These are phyloP conservation scores for Arachis stenosperma DNA, from an alignment of 306 rosid genomes.

Conservation along the genomic window DNA sequence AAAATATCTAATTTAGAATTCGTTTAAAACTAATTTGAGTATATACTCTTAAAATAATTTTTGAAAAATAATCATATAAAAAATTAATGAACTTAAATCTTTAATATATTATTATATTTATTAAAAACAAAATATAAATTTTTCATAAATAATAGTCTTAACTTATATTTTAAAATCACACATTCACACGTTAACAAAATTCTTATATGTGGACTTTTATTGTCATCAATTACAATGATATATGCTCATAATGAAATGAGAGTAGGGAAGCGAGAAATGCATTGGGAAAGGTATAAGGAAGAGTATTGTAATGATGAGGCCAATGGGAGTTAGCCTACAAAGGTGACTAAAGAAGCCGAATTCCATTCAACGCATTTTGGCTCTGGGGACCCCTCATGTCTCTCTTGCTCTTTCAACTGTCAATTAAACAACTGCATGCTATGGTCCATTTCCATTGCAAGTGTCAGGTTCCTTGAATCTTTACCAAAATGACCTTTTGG, in stretches of 20 bases:
- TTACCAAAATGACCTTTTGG: conserved; percentile 8
- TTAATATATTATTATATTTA: too few relatives aligned
- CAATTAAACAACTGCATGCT: conserved; percentile 27
- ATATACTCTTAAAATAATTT: too few relatives aligned
- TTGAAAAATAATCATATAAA: too few relatives aligned
- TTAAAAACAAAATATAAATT: too few relatives aligned
- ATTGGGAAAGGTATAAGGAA: conserved; percentile 35
- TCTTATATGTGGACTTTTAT: neutral
- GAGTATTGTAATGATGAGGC: conserved; percentile 43
- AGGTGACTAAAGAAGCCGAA: conserved; percentile 43
- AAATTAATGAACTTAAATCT: too few relatives aligned
- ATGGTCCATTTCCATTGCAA: conserved; percentile 24
- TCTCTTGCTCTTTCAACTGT: conserved; percentile 23
- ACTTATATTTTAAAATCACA: too few relatives aligned
- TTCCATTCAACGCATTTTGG: conserved; percentile 31
- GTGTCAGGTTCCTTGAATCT: conserved; percentile 39
- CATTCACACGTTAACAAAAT: too few relatives aligned
- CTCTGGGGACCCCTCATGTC: conserved; percentile 44
- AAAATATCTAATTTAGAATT: too few relatives aligned
- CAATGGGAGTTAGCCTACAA: conserved; percentile 37
- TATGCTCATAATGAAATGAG: conserved; percentile 3
- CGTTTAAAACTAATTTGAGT: too few relatives aligned
- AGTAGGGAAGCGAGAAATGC: conserved; percentile 2
- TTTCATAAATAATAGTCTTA: too few relatives aligned
- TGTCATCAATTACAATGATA: conserved; percentile 2